Percentiles rank a stretch among this genome's conserved stretches.
These are phyloP conservation scores for Pelargonium citronellum DNA, from an alignment of 441 rosid genomes.

Conservation along the genomic window DNA sequence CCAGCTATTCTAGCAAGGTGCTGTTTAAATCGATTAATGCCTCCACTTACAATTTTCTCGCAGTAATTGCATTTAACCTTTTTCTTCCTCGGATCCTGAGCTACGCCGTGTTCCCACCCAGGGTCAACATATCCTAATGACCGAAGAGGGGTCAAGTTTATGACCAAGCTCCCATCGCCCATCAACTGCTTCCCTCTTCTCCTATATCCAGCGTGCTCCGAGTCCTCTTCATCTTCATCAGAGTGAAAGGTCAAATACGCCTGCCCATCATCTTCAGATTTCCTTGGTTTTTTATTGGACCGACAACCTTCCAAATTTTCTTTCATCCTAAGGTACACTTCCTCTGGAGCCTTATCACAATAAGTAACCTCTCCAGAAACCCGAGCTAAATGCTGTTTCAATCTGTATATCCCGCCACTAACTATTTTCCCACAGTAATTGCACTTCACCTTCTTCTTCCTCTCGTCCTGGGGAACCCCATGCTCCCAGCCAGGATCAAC, in stretches of 20 bases:
- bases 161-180: slow-evolving; percentile 41
- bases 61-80: slow-evolving; percentile 87
- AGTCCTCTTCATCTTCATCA: slow-evolving; percentile 38
- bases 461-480: slow-evolving; percentile 72
- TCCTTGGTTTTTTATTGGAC: slow-evolving; percentile 51
- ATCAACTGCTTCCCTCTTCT: slow-evolving; percentile 47
- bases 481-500: slow-evolving; percentile 94
- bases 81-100: slow-evolving; percentile 88
- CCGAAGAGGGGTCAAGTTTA: slow-evolving; percentile 50
- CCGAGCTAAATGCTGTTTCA: slow-evolving; percentile 81
- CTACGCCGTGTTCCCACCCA: slow-evolving; percentile 97
- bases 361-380: slow-evolving; percentile 82
- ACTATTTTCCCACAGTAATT: slow-evolving; percentile 76
- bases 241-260: slow-evolving; percentile 35
- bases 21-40: slow-evolving; percentile 91
- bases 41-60: slow-evolving; percentile 79
- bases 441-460: slow-evolving; percentile 85
- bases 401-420: slow-evolving; percentile 76
- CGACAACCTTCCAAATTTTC: slow-evolving; percentile 67
- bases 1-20: slow-evolving; percentile 95
- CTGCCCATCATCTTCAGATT: slow-evolving; percentile 40
- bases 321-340: slow-evolving; percentile 63
- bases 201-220: slow-evolving; percentile 27
- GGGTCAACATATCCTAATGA: slow-evolving; percentile 86
- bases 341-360: slow-evolving; percentile 72